Evolutionary conservation across 2,329 filamentous ascomycete genomes (phyloP).

Genomic region (Talaromyces atroroseus): DNA sequence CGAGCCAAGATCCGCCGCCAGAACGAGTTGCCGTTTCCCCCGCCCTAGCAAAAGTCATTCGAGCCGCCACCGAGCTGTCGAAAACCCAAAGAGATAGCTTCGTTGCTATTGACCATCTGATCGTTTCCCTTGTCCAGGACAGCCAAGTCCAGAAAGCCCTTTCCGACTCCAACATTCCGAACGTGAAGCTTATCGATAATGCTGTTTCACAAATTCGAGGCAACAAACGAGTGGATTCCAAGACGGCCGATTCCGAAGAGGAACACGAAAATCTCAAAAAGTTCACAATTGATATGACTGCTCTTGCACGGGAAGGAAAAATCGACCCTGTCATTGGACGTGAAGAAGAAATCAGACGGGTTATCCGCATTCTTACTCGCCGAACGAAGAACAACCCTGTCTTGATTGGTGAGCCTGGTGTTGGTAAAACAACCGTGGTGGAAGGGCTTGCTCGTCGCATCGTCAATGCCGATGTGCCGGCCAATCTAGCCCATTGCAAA

Average conservation of each 20-base stretch:
- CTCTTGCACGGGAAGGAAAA: constrained; percentile 93
- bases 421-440: constrained; percentile 96
- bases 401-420: constrained; percentile 94
- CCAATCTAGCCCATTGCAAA: constrained; percentile 89
- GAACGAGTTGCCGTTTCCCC: constrained; percentile 81
- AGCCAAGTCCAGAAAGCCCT: constrained; percentile 65
- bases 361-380: constrained; percentile 84
- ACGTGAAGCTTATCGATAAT: constrained; percentile 80
- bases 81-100: constrained; percentile 97
- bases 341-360: constrained; percentile 90
- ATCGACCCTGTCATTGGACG: constrained; percentile 95
- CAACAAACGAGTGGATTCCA: constrained; percentile 88
- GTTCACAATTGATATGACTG: constrained; percentile 98
- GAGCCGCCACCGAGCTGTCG: constrained; percentile 80
- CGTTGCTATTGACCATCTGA: constrained; percentile 91
- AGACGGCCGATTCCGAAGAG: constrained; percentile 84
- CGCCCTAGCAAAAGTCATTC: constrained; percentile 72
- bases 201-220: constrained; percentile 90
- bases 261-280: constrained; percentile 96
- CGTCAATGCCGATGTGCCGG: constrained; percentile 92
- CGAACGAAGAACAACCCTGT: constrained; percentile 99
- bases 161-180: constrained; percentile 84
- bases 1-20: constrained; percentile 90
- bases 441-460: constrained; percentile 94
- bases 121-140: constrained; percentile 79